phyloP scores from a whole-genome alignment of 495 filamentous ascomycete species.

The Glutinoglossum americanum region DNA sequence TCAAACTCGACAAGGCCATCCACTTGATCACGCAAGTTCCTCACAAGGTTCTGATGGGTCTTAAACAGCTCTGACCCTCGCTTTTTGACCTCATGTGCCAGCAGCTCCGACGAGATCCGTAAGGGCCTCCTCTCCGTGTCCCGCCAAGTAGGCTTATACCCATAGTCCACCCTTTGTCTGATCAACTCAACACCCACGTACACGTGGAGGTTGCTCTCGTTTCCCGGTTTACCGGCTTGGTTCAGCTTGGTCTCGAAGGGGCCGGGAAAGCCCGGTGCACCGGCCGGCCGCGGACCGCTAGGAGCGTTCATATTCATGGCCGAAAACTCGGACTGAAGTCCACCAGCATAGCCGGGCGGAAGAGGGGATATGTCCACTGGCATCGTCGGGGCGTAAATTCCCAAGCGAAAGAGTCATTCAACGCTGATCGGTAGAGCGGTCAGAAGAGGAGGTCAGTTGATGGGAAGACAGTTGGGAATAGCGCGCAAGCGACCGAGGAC shows the following conservation, averaged over 20 bases:
- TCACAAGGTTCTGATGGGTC: background rate
- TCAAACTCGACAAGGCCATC: background rate
- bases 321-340: background rate
- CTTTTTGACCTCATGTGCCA: background rate
- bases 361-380: background rate
- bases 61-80: background rate
- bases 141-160: background rate
- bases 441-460: background rate
- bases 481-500: background rate
- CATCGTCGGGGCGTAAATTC: background rate
- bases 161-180: background rate
- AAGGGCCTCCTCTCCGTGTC: background rate
- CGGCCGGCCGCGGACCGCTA: background rate
- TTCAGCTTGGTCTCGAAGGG: background rate
- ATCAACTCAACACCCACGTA: background rate
- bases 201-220: background rate
- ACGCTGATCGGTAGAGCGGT: background rate
- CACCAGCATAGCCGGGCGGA: background rate
- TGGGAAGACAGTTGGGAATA: background rate
- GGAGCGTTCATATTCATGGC: background rate
- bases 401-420: background rate
- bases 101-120: constrained; percentile 1
- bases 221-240: background rate
- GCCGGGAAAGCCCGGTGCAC: background rate
- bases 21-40: background rate